Evolutionary conservation across 495 filamentous ascomycete species (phyloP).

Genomic region (Amniculicola lignicola): DNA sequence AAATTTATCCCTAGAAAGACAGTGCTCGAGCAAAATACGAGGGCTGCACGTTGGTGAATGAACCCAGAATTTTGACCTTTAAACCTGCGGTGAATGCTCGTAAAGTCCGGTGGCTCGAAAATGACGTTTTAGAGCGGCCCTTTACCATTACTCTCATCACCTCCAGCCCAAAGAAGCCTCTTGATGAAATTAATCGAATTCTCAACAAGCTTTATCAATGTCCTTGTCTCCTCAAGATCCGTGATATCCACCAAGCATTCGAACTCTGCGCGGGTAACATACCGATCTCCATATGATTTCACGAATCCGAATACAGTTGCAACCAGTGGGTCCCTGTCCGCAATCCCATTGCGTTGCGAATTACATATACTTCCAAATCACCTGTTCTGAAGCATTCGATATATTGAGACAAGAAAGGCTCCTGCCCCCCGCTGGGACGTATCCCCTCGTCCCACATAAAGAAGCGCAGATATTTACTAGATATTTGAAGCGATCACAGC

Average conservation of each 20-base stretch:
- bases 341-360: conserved; percentile 45
- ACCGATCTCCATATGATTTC: conserved; percentile 51
- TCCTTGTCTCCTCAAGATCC: conserved; percentile 42
- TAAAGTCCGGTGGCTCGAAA: conserved; percentile 47
- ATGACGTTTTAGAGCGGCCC: conserved; percentile 46
- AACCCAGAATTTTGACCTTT: neutral
- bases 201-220: conserved; percentile 39
- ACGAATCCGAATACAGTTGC: conserved; percentile 51
- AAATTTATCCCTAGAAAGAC: conserved; percentile 46
- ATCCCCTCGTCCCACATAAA: conserved; percentile 32
- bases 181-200: conserved; percentile 40
- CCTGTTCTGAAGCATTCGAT: conserved; percentile 44
- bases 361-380: conserved; percentile 40
- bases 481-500: conserved; percentile 38
- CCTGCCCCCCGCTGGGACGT: conserved; percentile 40
- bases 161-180: conserved; percentile 43
- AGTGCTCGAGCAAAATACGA: conserved; percentile 48
- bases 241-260: conserved; percentile 49
- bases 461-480: conserved; percentile 26
- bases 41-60: conserved; percentile 30
- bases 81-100: conserved; percentile 39
- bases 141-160: conserved; percentile 40
- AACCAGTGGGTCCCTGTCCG: conserved; percentile 43
- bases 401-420: conserved; percentile 34
- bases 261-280: conserved; percentile 47